Evolutionary conservation across 768 basidiomycete species (phyloP), one percentile per base, ranked within the genome.

Genomic region (Leccinum barrowsii): DNA sequence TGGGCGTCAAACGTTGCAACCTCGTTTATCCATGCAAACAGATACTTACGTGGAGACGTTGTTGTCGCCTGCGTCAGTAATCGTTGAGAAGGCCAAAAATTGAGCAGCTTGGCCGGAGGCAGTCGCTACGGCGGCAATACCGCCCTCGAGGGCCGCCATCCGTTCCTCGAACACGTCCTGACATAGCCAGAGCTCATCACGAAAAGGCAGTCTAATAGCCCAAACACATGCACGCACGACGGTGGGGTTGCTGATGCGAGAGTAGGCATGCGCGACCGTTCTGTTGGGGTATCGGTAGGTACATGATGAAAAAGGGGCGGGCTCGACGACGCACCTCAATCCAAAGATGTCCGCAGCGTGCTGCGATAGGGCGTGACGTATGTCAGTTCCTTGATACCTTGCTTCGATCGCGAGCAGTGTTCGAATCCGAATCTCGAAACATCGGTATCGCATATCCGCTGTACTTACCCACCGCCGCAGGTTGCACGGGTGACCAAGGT

Each of bases 131-230:
- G 90, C 90, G 1, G 88, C 89, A 2, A 76, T 77, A 24, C 91
- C 91, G 11, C 89, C 87, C 70, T 93, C 91, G n/a, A 92, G 78
- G 0, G 87, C 87, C 4, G 88, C 85, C 26, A 92, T 85, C 7
- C 90, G 84, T 56, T 85, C 80, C 70, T 92, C 91, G 62, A 93
- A 90, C 1, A 91, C 86, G 56, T 85, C 86, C 87, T 89, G 40
- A 26, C 0, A 17, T 7, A 7, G 19, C 11, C 19, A 11, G 19
- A 35, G 15, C 1, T 3, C n/a, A 17, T 52, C 26, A 59, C 3
- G 12, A 47, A 12, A 2, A 11, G 4, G 22, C 17, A 7, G n/a
- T 35, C 7, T 10, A 7, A 10, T 13, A 26, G 4, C 12, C 5
- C 48, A 5, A 17, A 7, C 10, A 28, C 0, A 19, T 26, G 19